Percentiles rank a stretch among this genome's conserved stretches.
Conservation (phyloP, 768 basidiomycete species). For the Lactarius hatsudake region DNA sequence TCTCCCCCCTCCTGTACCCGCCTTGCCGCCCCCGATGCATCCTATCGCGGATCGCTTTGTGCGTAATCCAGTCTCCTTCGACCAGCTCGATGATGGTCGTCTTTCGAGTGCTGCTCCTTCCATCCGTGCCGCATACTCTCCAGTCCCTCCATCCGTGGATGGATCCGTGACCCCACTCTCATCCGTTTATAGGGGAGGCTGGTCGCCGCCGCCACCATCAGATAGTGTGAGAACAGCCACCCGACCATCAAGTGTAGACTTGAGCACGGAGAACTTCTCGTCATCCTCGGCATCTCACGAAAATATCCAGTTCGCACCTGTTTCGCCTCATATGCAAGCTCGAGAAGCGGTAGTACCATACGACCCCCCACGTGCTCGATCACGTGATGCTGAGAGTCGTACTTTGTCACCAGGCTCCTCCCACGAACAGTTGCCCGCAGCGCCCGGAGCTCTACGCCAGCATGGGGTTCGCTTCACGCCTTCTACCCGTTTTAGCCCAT, state of each 20-base stretch:
- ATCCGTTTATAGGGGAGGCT: neutral
- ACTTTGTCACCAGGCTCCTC: neutral
- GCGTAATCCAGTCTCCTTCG: conserved; percentile 8
- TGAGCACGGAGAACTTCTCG: conserved; percentile 1
- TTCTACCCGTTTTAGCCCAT: conserved; percentile 16
- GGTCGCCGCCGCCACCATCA: too few species aligned
- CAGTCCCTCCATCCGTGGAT: neutral
- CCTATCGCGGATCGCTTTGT: conserved; percentile 12
- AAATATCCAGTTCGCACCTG: neutral
- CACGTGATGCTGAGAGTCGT: neutral
- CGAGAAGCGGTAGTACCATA: neutral
- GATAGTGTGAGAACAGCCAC: neutral
- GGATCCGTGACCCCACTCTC: neutral
- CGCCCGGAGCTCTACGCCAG: neutral
- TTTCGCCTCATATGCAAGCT: neutral
- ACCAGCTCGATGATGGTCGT: neutral
- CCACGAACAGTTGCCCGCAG: neutral
- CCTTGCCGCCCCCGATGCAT: conserved; percentile 11
- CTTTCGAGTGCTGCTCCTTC: conserved; percentile 1
- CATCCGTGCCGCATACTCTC: neutral
- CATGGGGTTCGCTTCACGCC: conserved; percentile 23
- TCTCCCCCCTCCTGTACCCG: conserved; percentile 21
- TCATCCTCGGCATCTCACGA: conserved; percentile 13
- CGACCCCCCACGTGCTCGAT: neutral
- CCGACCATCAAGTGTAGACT: neutral